phyloP scores from a whole-genome alignment of 2,329 filamentous ascomycete genomes.

The Sclerotinia minor region DNA sequence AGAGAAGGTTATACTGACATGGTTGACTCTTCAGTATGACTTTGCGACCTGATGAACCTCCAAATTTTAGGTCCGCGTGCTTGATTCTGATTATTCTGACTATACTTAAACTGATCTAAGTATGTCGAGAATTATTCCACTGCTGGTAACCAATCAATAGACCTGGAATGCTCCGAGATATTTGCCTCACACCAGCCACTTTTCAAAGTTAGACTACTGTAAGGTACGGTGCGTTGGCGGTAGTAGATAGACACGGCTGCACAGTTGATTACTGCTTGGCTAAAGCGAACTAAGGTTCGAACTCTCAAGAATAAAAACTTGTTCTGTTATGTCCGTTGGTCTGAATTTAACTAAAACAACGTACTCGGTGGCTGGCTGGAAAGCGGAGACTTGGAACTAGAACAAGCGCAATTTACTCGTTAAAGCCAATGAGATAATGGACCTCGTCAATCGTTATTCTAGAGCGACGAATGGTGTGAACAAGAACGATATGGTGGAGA shows the following conservation, averaged over 20 bases:
- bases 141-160: conserved; percentile 14
- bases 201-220: conserved; percentile 29
- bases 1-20: conserved; percentile 14
- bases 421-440: conserved; percentile 13
- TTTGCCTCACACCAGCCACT: conserved; percentile 24
- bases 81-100: neutral
- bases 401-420: conserved; percentile 11
- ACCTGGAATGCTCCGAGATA: conserved; percentile 32
- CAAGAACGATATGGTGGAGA: conserved; percentile 9
- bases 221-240: conserved; percentile 29
- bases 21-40: conserved; percentile 15
- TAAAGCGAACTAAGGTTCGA: conserved; percentile 4
- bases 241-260: conserved; percentile 8
- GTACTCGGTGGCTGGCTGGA: conserved; percentile 21
- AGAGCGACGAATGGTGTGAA: neutral
- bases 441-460: neutral
- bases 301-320: conserved; percentile 19
- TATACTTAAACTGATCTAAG: conserved; percentile 11
- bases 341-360: conserved; percentile 10
- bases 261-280: neutral
- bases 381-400: conserved; percentile 19
- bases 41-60: neutral
- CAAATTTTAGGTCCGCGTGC: conserved; percentile 1
- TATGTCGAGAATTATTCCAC: conserved; percentile 20
- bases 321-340: conserved; percentile 15